phyloP scores from a whole-genome alignment of 495 filamentous ascomycete species.

The Chaetomidium leptoderma region DNA sequence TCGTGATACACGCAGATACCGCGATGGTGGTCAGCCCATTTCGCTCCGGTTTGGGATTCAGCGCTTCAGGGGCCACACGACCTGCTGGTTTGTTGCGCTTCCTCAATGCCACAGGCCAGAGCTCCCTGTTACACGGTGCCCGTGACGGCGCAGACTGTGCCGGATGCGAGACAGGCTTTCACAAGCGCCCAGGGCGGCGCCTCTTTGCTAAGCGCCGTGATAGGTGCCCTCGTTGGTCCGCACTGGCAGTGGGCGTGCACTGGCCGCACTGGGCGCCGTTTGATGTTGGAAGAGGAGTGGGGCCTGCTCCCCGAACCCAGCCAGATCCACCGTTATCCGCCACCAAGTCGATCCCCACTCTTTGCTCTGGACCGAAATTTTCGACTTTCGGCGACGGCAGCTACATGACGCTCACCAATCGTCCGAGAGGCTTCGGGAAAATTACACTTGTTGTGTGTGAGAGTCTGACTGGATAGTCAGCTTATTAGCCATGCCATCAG shows the following conservation, averaged over 20 bases:
- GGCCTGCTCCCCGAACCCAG: neutral
- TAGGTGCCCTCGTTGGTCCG: neutral
- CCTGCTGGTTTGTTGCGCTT: neutral
- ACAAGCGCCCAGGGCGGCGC: slow-evolving; percentile 2
- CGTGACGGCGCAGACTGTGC: neutral
- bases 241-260: neutral
- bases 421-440: neutral
- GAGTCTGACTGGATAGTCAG: neutral
- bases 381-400: slow-evolving; percentile 10
- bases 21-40: neutral
- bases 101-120: no score
- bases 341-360: slow-evolving; percentile 4
- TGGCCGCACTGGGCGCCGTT: neutral
- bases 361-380: slow-evolving; percentile 13
- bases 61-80: neutral
- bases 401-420: neutral
- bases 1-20: neutral
- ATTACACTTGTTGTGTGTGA: neutral
- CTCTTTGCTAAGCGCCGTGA: slow-evolving; percentile 13
- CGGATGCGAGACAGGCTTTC: neutral
- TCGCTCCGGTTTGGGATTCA: neutral
- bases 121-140: neutral
- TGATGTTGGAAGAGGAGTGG: neutral
- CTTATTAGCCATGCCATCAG: slow-evolving; percentile 27
- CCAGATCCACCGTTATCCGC: neutral